Evolutionary conservation across 257 asterid species (phyloP).

Genomic region (Solanum ossicruentum): DNA sequence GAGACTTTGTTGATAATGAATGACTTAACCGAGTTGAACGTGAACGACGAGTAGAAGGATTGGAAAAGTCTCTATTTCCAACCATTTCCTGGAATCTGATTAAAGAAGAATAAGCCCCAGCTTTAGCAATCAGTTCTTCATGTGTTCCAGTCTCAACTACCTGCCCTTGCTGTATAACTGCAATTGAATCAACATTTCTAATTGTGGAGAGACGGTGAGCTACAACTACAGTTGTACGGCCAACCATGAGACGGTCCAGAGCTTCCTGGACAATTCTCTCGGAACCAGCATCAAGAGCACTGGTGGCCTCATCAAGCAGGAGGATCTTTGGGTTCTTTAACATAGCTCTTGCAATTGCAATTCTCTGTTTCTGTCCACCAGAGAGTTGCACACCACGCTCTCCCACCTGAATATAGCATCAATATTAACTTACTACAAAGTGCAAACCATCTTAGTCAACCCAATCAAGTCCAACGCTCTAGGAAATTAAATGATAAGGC

Average conservation of each 20-base stretch:
- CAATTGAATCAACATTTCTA: constrained; percentile 78
- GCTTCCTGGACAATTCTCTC: constrained; percentile 95
- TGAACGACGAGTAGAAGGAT: constrained; percentile 78
- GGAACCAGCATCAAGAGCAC: constrained; percentile 86
- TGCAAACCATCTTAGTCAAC: neutral
- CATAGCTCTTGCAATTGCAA: constrained; percentile 94
- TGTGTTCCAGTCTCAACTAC: constrained; percentile 95
- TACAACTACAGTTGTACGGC: constrained; percentile 84
- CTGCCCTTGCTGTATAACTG: constrained; percentile 88
- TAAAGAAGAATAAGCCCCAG: constrained; percentile 77
- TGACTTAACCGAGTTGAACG: constrained; percentile 86
- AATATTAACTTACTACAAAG: neutral
- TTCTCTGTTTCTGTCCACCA: constrained; percentile 94
- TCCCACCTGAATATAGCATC: constrained; percentile 52
- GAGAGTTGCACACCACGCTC: constrained; percentile 97
- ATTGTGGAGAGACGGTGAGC: constrained; percentile 96
- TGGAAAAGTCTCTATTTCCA: constrained; percentile 69
- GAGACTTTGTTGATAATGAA: constrained; percentile 83
- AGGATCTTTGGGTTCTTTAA: constrained; percentile 81
- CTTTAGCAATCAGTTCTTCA: constrained; percentile 75
- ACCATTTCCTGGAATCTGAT: constrained; percentile 89
- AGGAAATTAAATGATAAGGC: neutral
- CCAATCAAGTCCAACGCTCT: neutral
- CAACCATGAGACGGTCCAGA: constrained; percentile 81
- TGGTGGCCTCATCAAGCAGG: constrained; percentile 88